Conservation (phyloP, 2,329 filamentous ascomycete species). For the Fusarium illudens region DNA sequence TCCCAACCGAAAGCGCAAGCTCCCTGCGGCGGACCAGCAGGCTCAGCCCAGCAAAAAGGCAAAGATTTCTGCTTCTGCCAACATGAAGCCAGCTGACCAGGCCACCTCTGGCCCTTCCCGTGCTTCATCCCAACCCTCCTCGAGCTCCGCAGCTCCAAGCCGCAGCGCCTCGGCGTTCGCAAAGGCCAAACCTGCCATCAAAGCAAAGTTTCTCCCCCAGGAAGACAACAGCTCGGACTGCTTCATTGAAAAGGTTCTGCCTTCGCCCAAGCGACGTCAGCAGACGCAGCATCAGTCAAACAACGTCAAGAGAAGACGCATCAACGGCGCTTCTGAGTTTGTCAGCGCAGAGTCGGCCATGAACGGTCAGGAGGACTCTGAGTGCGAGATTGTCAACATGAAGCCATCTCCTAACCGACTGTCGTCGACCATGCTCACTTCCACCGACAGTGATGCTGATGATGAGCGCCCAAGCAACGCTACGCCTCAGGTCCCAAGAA, state of each 20-base stretch:
- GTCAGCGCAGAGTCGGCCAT: not conserved
- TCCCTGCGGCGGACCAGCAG: not conserved
- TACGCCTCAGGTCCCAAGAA: not conserved
- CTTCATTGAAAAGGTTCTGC: constrained; percentile 26
- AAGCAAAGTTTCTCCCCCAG: not conserved
- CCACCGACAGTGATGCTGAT: constrained; percentile 5
- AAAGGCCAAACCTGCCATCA: not conserved
- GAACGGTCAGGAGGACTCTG: not conserved
- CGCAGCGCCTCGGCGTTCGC: not conserved
- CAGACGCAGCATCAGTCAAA: not conserved
- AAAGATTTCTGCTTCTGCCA: not conserved
- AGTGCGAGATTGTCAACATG: constrained; percentile 13
- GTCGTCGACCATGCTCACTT: not conserved
- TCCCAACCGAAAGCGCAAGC: constrained; percentile 22
- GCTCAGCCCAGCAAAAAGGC: constrained; percentile 13
- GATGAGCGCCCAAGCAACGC: not conserved
- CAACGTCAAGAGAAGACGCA: constrained; percentile 23
- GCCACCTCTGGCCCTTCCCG: not conserved
- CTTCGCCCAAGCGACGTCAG: constrained; percentile 15
- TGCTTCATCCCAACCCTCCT: not conserved
- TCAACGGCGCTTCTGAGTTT: not conserved
- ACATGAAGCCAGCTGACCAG: not conserved
- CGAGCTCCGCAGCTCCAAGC: not conserved
- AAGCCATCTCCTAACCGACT: constrained; percentile 3
- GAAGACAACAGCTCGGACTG: constrained; percentile 25